These are phyloP conservation scores for Saccharomycopsis malanga DNA, from an alignment of 805 yeast genomes.

Conservation along the genomic window DNA sequence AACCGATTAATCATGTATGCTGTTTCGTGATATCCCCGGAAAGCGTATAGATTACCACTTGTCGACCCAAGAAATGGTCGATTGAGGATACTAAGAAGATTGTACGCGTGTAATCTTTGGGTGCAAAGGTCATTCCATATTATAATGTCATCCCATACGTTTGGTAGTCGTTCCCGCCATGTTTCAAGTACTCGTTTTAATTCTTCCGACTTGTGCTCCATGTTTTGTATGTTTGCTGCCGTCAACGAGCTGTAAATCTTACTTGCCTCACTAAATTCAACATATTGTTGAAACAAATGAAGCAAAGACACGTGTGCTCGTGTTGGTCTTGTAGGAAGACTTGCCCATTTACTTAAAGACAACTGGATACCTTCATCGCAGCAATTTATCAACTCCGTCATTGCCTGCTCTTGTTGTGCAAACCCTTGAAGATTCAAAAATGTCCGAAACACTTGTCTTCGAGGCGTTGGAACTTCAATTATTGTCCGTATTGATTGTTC, in stretches of 20 bases:
- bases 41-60: conserved; percentile 78
- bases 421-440: conserved; percentile 88
- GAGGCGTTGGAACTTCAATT: conserved; percentile 97
- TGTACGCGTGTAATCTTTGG: conserved; percentile 97
- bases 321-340: conserved; percentile 65
- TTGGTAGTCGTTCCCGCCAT: conserved; percentile 96
- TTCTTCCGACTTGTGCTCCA: conserved; percentile 89
- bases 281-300: conserved; percentile 94
- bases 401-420: conserved; percentile 81
- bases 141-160: conserved; percentile 93
- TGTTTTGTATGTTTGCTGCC: conserved; percentile 83
- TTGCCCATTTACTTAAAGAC: conserved; percentile 87
- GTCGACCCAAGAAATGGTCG: conserved; percentile 55
- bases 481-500: conserved; percentile 91
- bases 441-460: conserved; percentile 92
- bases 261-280: conserved; percentile 94
- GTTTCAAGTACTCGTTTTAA: conserved; percentile 90
- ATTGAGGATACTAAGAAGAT: conserved; percentile 88
- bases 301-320: conserved; percentile 83
- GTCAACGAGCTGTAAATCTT: conserved; percentile 84
- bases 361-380: conserved; percentile 96
- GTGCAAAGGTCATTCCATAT: conserved; percentile 96
- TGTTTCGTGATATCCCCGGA: conserved; percentile 95
- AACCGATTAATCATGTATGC: conserved; percentile 98
- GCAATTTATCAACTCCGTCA: conserved; percentile 72